Conservation (phyloP, 805 yeast species). For the Kodamaea fukazawae region DNA sequence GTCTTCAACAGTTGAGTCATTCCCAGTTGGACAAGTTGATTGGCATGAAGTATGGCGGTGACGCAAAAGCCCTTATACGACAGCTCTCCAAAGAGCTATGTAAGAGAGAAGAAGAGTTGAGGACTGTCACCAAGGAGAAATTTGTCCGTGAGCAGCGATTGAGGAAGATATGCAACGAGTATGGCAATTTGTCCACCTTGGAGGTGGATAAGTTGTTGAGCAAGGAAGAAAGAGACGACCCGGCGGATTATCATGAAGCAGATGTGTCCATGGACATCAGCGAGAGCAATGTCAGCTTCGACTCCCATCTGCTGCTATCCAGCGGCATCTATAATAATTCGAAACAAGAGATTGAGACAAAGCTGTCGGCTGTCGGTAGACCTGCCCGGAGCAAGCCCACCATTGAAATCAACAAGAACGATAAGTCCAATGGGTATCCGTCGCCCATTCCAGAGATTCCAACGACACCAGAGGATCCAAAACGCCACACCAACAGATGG, state of each 20-base stretch:
- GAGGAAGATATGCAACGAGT: conserved; percentile 30
- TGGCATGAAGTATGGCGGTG: conserved; percentile 22
- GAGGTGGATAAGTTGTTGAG: conserved; percentile 34
- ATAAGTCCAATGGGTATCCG: too few species aligned
- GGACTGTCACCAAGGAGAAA: conserved; percentile 32
- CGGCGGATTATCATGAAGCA: neutral
- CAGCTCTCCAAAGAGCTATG: conserved; percentile 50
- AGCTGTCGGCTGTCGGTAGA: too few species aligned
- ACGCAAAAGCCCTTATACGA: conserved; percentile 34
- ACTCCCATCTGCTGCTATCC: too few species aligned
- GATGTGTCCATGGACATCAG: too few species aligned
- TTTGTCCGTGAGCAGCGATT: conserved; percentile 34
- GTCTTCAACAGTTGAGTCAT: conserved; percentile 20
- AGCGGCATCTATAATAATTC: too few species aligned
- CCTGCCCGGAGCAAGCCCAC: too few species aligned
- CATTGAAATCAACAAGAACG: too few species aligned
- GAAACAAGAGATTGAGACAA: too few species aligned
- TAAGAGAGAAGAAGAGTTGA: conserved; percentile 45
- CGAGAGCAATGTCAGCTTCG: too few species aligned
- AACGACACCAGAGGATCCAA: too few species aligned
- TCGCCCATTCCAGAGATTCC: too few species aligned
- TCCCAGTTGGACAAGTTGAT: conserved; percentile 22
- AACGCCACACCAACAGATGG: neutral
- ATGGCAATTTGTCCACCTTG: conserved; percentile 33
- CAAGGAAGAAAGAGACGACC: conserved; percentile 9